Conservation (phyloP, 106 monocot genomes). For the Dendrobium huoshanense region DNA sequence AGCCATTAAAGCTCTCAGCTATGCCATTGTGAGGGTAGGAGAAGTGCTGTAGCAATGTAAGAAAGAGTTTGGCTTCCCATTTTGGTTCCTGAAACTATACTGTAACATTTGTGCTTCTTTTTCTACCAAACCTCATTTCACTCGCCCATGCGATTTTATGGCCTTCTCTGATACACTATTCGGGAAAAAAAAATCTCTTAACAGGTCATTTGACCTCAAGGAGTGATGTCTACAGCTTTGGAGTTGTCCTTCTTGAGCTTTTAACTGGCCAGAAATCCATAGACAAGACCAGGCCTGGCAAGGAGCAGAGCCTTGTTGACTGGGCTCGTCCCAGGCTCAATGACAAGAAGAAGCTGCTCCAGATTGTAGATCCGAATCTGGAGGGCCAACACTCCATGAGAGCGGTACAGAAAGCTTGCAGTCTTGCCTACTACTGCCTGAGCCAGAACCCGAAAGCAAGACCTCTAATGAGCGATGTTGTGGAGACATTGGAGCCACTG, state of each 20-base stretch:
- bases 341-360: conserved; percentile 53
- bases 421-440: conserved; percentile 71
- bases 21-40: too few species aligned
- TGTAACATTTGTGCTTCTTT: too few species aligned
- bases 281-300: conserved; percentile 61
- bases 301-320: conserved; percentile 67
- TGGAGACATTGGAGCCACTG: conserved; percentile 69
- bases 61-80: too few species aligned
- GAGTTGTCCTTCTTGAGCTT: conserved; percentile 79
- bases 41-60: too few species aligned
- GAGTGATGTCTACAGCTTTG: conserved; percentile 96
- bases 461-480: conserved; percentile 87
- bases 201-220: conserved; percentile 81
- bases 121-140: too few species aligned
- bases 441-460: conserved; percentile 82
- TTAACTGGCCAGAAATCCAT: conserved; percentile 66
- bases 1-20: too few species aligned
- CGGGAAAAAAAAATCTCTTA: background rate
- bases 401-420: conserved; percentile 60
- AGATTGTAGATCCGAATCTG: conserved; percentile 63
- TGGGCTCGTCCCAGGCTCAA: conserved; percentile 61
- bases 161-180: too few species aligned
- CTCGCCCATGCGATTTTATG: too few species aligned
- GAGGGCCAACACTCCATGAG: conserved; percentile 50
- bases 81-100: too few species aligned